Conservation (phyloP, 192 early-diverging fungal genomes). For the Coemansia sp. region DNA sequence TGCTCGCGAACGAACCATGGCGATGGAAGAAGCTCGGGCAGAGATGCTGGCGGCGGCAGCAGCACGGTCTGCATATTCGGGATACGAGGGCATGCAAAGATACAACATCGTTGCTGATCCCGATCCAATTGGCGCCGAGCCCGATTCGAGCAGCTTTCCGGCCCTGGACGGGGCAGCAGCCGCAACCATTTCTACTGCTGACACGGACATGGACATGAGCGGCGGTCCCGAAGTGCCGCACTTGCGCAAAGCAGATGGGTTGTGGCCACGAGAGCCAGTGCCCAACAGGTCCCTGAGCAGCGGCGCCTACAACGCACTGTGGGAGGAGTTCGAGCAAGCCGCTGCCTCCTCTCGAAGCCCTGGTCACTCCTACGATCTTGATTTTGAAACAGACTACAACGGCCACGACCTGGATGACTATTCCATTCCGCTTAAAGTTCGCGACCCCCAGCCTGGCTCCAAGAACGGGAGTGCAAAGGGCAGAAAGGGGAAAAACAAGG, state of each 20-base stretch:
- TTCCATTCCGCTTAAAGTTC: conserved; percentile 9
- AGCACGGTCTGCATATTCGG: no score
- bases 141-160: conserved; percentile 37
- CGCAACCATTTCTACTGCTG: no score
- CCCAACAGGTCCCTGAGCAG: not conserved
- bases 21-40: conserved; percentile 33
- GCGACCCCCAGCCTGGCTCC: conserved; percentile 1
- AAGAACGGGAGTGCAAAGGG: not conserved
- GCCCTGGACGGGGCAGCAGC: conserved; percentile 11
- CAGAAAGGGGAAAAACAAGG: conserved; percentile 16
- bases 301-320: conserved; percentile 13
- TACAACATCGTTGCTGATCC: not conserved
- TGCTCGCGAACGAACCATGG: conserved; percentile 26
- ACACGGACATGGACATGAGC: no score
- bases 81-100: not conserved
- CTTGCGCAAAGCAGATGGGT: not conserved
- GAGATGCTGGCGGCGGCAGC: not conserved
- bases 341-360: conserved; percentile 3
- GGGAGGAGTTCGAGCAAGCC: conserved; percentile 45
- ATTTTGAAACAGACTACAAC: conserved; percentile 1
- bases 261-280: conserved; percentile 40
- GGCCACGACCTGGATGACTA: conserved; percentile 23
- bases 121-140: not conserved
- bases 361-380: conserved; percentile 1
- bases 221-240: not conserved